Conservation (phyloP, 2,329 filamentous ascomycete genomes). For the Zasmidium cellare region DNA sequence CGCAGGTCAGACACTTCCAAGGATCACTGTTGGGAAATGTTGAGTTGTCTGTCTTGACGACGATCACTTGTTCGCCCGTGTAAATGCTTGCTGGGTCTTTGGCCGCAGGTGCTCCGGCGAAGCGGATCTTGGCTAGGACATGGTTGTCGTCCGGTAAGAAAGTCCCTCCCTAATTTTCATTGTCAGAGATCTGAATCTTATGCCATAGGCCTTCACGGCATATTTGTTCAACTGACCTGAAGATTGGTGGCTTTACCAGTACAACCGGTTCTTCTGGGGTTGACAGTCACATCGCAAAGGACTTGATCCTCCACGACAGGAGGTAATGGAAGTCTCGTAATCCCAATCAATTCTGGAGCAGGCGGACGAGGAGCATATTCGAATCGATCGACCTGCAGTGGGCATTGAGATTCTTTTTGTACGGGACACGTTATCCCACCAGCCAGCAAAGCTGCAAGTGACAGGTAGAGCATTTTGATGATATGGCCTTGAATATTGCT, state of each 20-base stretch:
- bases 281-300: constrained; percentile 37
- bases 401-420: neutral
- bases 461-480: neutral
- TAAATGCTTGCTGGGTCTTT: constrained; percentile 46
- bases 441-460: neutral
- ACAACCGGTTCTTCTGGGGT: constrained; percentile 42
- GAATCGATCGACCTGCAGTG: neutral
- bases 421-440: too few relatives aligned
- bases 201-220: too few relatives aligned
- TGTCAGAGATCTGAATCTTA: too few relatives aligned
- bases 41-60: constrained; percentile 45
- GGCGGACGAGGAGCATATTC: neutral
- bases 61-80: constrained; percentile 42
- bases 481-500: neutral
- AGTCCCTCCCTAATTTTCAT: constrained; percentile 15
- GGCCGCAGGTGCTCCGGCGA: constrained; percentile 43
- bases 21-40: constrained; percentile 46
- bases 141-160: constrained; percentile 49
- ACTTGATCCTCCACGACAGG: constrained; percentile 35
- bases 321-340: constrained; percentile 41
- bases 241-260: constrained; percentile 27
- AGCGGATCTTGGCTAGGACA: constrained; percentile 42
- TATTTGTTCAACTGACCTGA: constrained; percentile 19
- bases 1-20: constrained; percentile 53
- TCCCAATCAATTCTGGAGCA: constrained; percentile 36